These are phyloP conservation scores for Aspergillus sojae DNA, from an alignment of 2,329 filamentous ascomycete genomes.

Conservation along the genomic window DNA sequence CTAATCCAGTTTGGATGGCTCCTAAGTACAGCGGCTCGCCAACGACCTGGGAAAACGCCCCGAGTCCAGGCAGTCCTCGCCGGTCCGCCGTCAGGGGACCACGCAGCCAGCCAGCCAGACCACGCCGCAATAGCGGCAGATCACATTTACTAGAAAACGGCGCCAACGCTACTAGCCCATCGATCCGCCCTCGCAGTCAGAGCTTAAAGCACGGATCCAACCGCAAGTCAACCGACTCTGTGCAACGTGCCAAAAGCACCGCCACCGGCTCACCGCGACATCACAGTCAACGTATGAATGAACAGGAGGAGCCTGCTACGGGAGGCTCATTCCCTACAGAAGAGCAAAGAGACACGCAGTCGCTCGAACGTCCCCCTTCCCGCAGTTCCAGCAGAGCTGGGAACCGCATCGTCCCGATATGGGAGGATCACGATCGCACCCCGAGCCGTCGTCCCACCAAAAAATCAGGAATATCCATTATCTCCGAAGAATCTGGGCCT, in stretches of 20 bases:
- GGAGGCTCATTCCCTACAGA: not conserved
- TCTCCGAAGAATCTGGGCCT: constrained; percentile 13
- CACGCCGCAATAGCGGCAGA: constrained; percentile 25
- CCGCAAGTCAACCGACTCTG: constrained; percentile 31
- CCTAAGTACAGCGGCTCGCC: constrained; percentile 27
- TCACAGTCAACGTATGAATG: constrained; percentile 13
- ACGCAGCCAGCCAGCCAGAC: constrained; percentile 32
- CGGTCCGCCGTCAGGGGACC: constrained; percentile 37
- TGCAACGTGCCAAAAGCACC: constrained; percentile 29
- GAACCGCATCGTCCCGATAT: constrained; percentile 38
- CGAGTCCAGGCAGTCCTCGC: constrained; percentile 32
- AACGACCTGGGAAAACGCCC: constrained; percentile 26
- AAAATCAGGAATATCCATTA: constrained; percentile 19
- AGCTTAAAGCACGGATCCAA: constrained; percentile 23
- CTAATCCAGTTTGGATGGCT: constrained; percentile 28
- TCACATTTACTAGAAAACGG: constrained; percentile 21
- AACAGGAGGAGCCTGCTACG: not conserved
- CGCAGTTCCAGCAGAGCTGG: constrained; percentile 15
- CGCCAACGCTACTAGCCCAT: constrained; percentile 7
- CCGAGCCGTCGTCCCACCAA: constrained; percentile 17
- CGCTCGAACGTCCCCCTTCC: constrained; percentile 7
- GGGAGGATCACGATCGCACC: constrained; percentile 44
- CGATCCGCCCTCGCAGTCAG: constrained; percentile 13
- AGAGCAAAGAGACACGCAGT: not conserved
- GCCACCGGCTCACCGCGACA: constrained; percentile 16